phyloP scores from a whole-genome alignment of 2,329 filamentous ascomycete genomes.

The Hypoxylon sp. region DNA sequence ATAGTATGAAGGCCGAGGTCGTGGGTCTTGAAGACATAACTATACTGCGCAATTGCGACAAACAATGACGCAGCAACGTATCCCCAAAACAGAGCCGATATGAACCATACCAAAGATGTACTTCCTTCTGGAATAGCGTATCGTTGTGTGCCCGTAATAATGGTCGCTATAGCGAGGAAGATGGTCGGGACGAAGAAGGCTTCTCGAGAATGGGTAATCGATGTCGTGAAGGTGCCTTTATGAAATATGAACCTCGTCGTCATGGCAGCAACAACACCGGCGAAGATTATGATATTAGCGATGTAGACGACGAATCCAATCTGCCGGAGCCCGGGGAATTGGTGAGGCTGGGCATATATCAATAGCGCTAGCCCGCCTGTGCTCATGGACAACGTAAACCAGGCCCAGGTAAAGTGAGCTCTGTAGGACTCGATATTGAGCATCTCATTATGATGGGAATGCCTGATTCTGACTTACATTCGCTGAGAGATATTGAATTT shows the following conservation, averaged over 20 bases:
- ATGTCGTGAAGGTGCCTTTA: conserved; percentile 65
- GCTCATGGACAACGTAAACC: conserved; percentile 83
- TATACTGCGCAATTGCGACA: conserved; percentile 76
- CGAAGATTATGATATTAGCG: conserved; percentile 76
- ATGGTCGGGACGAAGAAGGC: conserved; percentile 80
- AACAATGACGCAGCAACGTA: conserved; percentile 74
- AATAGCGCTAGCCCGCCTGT: conserved; percentile 78
- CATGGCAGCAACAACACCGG: conserved; percentile 67
- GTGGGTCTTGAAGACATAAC: conserved; percentile 73
- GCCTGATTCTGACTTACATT: conserved; percentile 52
- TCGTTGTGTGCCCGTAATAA: conserved; percentile 75
- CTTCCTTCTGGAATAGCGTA: conserved; percentile 74
- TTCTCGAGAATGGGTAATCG: conserved; percentile 75
- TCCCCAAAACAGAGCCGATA: conserved; percentile 77
- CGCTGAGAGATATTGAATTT: conserved; percentile 61
- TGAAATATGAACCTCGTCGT: conserved; percentile 72
- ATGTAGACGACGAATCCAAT: conserved; percentile 78
- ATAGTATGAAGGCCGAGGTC: conserved; percentile 74
- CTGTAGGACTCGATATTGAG: conserved; percentile 13
- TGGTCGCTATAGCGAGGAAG: conserved; percentile 78
- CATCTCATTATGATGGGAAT: not conserved
- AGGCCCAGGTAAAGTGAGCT: conserved; percentile 76
- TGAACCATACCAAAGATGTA: conserved; percentile 67
- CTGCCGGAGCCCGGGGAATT: conserved; percentile 72
- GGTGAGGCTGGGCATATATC: conserved; percentile 73